Conservation (phyloP, 2,329 filamentous ascomycete genomes). For the Neurospora crassa region DNA sequence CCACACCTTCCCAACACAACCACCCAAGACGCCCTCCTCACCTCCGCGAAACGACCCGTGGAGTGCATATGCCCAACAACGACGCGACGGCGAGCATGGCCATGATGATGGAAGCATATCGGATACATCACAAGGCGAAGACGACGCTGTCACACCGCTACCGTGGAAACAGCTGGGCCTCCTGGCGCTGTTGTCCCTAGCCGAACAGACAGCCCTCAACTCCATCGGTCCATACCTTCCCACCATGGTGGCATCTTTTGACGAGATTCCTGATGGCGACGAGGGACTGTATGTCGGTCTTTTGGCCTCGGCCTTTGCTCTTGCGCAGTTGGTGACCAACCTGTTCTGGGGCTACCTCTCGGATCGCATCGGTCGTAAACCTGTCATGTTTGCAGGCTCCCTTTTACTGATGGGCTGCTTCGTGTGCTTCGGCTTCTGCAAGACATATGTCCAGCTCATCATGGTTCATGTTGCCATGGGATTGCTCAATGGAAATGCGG, state of each 20-base stretch:
- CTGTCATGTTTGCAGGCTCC: conserved; percentile 73
- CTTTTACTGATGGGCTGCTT: conserved; percentile 76
- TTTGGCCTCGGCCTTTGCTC: conserved; percentile 81
- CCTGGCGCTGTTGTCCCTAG: conserved; percentile 78
- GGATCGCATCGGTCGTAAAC: conserved; percentile 71
- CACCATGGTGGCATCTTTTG: conserved; percentile 80
- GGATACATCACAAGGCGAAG: conserved; percentile 20
- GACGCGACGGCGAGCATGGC: neutral
- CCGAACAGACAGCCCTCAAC: conserved; percentile 93
- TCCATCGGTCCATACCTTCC: conserved; percentile 93
- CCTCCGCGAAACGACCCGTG: conserved; percentile 17
- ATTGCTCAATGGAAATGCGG: conserved; percentile 87
- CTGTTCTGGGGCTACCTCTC: conserved; percentile 84
- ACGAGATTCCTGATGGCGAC: conserved; percentile 60
- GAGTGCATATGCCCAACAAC: conserved; percentile 17
- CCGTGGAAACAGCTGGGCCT: conserved; percentile 76
- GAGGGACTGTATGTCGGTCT: conserved; percentile 84
- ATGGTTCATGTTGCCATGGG: conserved; percentile 86
- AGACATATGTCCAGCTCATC: conserved; percentile 72
- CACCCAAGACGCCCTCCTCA: conserved; percentile 54
- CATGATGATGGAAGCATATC: conserved; percentile 10
- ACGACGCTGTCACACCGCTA: conserved; percentile 57
- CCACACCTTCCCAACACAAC: conserved; percentile 71
- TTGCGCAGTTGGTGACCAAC: conserved; percentile 87
- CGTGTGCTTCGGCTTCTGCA: conserved; percentile 77